Evolutionary conservation across 495 filamentous ascomycete genomes (phyloP).

Genomic region (Filosporella fistucella): DNA sequence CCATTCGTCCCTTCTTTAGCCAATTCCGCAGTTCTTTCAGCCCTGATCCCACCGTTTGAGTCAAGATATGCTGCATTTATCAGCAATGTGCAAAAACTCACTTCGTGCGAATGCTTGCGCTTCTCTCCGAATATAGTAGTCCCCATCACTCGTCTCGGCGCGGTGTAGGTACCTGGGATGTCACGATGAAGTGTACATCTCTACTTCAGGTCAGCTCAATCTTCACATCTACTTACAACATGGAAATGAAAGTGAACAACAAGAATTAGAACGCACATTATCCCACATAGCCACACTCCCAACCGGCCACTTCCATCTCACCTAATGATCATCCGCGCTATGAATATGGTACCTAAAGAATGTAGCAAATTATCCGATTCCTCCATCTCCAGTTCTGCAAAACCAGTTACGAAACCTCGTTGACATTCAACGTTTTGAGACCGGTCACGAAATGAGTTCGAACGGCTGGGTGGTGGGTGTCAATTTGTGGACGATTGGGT

Average conservation of each 20-base stretch:
- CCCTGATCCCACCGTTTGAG: conserved; percentile 40
- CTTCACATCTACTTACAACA: too few relatives aligned
- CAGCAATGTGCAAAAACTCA: background rate
- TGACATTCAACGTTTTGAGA: conserved; percentile 45
- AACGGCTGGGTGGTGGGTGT: conserved; percentile 50
- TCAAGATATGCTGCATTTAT: conserved; percentile 34
- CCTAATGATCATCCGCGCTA: conserved; percentile 46
- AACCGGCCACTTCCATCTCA: conserved; percentile 49
- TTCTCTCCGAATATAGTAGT: conserved; percentile 53
- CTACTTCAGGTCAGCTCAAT: background rate
- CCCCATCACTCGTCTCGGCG: conserved; percentile 40
- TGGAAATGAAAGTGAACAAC: too few relatives aligned
- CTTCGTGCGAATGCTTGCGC: conserved; percentile 18
- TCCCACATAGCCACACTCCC: conserved; percentile 53
- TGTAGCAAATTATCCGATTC: conserved; percentile 49
- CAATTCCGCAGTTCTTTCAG: conserved; percentile 23
- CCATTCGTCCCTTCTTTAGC: background rate
- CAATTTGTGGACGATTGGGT: conserved; percentile 44
- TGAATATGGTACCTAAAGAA: conserved; percentile 48
- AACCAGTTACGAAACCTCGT: conserved; percentile 45
- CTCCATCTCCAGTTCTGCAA: conserved; percentile 49
- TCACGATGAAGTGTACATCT: conserved; percentile 34
- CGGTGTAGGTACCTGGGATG: conserved; percentile 44
- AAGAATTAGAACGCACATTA: conserved; percentile 26
- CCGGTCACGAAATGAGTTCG: conserved; percentile 50